These are phyloP conservation scores for Zygoascus hellenicus DNA, from an alignment of 1,139 yeast genomes.

Conservation along the genomic window DNA sequence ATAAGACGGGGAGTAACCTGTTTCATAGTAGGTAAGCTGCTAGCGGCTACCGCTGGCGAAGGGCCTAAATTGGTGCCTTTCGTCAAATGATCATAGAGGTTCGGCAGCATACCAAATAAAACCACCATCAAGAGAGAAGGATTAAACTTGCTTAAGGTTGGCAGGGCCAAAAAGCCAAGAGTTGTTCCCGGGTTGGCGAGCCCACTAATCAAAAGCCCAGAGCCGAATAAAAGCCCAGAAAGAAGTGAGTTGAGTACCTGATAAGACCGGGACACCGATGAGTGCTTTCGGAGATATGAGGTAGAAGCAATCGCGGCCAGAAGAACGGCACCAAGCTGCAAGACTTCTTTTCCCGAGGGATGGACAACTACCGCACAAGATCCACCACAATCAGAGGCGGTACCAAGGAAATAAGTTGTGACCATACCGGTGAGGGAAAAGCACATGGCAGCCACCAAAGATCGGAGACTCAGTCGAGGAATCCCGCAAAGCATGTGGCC, in stretches of 20 bases:
- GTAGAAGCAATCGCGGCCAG: constrained; percentile 12
- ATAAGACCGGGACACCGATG: constrained; percentile 12
- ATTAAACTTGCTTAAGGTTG: constrained; percentile 35
- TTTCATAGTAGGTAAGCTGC: constrained; percentile 25
- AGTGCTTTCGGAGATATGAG: constrained; percentile 16
- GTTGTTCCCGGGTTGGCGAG: constrained; percentile 42
- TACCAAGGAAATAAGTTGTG: constrained; percentile 19
- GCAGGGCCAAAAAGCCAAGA: constrained; percentile 40
- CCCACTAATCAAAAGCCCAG: constrained; percentile 43
- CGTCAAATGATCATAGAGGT: constrained; percentile 26
- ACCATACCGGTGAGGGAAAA: constrained; percentile 36
- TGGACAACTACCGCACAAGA: constrained; percentile 18
- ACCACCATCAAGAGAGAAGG: constrained; percentile 43
- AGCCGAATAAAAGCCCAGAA: constrained; percentile 41
- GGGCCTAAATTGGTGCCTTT: constrained; percentile 16
- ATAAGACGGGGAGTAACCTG: constrained; percentile 29
- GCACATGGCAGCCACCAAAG: constrained; percentile 39
- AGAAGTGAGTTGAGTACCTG: constrained; percentile 29
- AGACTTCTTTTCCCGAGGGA: constrained; percentile 17
- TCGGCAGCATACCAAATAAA: constrained; percentile 41
- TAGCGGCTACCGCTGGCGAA: constrained; percentile 19
- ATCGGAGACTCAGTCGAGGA: constrained; percentile 39
- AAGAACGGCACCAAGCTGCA: constrained; percentile 14
- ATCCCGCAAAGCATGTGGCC: constrained; percentile 48
- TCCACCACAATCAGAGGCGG: constrained; percentile 22